Percentiles rank a stretch among this genome's conserved stretches.
Evolutionary conservation across 768 basidiomycete species (phyloP).

Genomic region (Suillus fuscotomentosus): DNA sequence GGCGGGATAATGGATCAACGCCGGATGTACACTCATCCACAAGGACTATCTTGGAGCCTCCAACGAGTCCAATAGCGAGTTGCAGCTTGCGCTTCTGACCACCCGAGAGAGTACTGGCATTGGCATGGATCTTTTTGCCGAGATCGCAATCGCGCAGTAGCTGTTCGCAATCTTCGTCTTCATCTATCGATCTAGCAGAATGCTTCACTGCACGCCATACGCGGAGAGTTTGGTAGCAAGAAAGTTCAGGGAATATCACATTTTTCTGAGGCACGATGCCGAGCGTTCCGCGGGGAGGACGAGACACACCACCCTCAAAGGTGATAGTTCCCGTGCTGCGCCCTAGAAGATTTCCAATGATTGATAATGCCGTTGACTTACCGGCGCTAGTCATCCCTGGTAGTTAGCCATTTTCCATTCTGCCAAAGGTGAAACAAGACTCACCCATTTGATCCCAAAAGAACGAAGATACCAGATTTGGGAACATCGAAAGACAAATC

Average conservation of each 20-base stretch:
- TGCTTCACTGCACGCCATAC: conserved; percentile 76
- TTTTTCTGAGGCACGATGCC: conserved; percentile 86
- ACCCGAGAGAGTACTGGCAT: conserved; percentile 66
- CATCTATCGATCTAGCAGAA: conserved; percentile 38
- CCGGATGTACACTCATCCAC: conserved; percentile 77
- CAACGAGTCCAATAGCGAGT: conserved; percentile 76
- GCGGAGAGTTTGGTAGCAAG: conserved; percentile 68
- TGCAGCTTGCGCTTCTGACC: conserved; percentile 85
- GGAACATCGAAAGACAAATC: conserved; percentile 71
- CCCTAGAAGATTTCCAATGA: conserved; percentile 62
- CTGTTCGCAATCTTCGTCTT: conserved; percentile 59
- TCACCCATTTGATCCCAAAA: conserved; percentile 71
- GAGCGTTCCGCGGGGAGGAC: conserved; percentile 61
- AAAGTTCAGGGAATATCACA: conserved; percentile 74
- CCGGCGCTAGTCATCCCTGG: conserved; percentile 51
- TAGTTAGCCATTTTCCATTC: background rate
- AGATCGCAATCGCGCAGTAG: conserved; percentile 73
- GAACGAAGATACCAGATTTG: conserved; percentile 71
- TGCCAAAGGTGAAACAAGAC: conserved; percentile 3
- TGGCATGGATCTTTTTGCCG: conserved; percentile 63
- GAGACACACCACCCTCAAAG: conserved; percentile 49
- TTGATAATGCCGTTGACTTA: conserved; percentile 70
- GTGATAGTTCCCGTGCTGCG: conserved; percentile 57
- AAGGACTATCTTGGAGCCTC: conserved; percentile 68
- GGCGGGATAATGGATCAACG: conserved; percentile 76